Evolutionary conservation across 2,329 filamentous ascomycete species (phyloP), one percentile per base, ranked within the genome.

Genomic region (Pseudogymnoascus destructans): DNA sequence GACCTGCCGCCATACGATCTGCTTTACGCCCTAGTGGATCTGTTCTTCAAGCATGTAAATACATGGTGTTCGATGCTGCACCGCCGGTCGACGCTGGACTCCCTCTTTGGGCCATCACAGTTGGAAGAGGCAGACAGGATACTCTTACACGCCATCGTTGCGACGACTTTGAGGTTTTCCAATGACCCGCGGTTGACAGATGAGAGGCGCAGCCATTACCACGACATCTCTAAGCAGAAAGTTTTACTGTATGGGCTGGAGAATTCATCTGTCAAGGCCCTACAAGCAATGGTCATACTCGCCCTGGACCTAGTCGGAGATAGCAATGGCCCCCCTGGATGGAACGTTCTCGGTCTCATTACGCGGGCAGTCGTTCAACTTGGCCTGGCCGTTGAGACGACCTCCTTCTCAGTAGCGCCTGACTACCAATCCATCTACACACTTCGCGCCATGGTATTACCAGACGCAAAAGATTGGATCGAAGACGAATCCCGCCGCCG

Each of bases 61-160:
- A 86, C 85, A 0, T 90, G 86, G 85, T 95, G 89, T 68, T 90
- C 91, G 0, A 93, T 95, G 21, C 75, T 95, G n/a, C 89, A 95
- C 70, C 82, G 89, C 19, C 84, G 87, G 66, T 84, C 86, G 3
- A 95, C 89, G 0, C 71, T 95, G 7, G 87, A 95, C 64, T 82
- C 84, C 0, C 76, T 95, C 0, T 95, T 95, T 64, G 89, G 89
- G 0, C 81, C 85, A 1, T 81, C 84, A 0, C 80, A 84, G 1
- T 74, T 93, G 1, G 86, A 91, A 35, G 88, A 95, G 70, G 84
- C 86, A 1, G 90, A 95, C 67, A 79, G 86, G 40, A 86, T 95
- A 58, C 75, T 95, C 11, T 75, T 95, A 5, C 89, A 95, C 70
- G 86, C 91, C 4, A 95, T 95, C 58, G 89, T 95, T 3, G 89